Evolutionary conservation across 1,284 basidiomycete genomes (phyloP).

Genomic region (Ganoderma lucidum): DNA sequence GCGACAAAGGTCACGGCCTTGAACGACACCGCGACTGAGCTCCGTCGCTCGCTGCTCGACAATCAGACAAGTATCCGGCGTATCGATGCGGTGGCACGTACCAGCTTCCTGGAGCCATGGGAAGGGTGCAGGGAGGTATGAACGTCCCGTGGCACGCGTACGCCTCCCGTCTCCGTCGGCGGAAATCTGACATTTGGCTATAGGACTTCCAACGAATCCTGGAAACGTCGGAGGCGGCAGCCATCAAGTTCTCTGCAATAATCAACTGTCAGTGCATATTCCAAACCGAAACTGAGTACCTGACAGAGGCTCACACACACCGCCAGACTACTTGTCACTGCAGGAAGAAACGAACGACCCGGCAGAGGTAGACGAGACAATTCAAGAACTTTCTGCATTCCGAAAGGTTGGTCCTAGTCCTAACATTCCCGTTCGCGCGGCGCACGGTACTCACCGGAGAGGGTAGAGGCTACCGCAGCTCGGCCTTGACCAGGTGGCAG

Average conservation of each 20-base stretch:
- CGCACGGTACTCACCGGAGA: background rate
- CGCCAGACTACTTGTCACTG: slow-evolving; percentile 1
- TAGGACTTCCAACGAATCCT: background rate
- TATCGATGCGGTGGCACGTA: background rate
- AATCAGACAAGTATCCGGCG: background rate
- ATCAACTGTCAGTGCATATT: background rate
- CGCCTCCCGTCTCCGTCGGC: background rate
- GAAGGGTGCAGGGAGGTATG: background rate
- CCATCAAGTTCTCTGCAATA: background rate
- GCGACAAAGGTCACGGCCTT: background rate
- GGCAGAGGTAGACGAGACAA: slow-evolving; percentile 3
- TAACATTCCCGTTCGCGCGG: background rate
- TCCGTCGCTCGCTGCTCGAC: background rate
- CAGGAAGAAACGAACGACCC: slow-evolving; percentile 8
- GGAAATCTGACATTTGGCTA: background rate
- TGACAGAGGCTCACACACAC: background rate
- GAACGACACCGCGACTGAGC: background rate
- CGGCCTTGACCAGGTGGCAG: background rate
- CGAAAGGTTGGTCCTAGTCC: background rate
- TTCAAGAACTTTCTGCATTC: background rate
- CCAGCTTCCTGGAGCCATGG: slow-evolving; percentile 1
- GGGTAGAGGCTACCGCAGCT: background rate
- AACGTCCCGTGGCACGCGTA: background rate
- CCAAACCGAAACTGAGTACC: too few species aligned
- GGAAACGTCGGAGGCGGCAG: background rate